A percentile compares a stretch with the other conserved stretches of the same genome.
phyloP scores from a whole-genome alignment of 495 filamentous ascomycete genomes.

The Aspergillus indologenus region DNA sequence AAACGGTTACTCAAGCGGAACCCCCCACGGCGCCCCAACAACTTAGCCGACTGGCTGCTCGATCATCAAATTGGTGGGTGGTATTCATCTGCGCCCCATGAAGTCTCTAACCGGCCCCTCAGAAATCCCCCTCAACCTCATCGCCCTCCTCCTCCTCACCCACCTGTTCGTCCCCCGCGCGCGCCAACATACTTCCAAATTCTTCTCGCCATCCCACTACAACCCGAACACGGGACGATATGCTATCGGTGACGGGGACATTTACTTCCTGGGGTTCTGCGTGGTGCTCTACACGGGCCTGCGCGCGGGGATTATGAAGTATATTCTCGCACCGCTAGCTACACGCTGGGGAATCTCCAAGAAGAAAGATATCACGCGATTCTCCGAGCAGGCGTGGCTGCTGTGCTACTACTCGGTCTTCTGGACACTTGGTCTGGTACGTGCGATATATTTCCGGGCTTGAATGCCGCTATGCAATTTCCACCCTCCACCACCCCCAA shows the following conservation, averaged over 20 bases:
- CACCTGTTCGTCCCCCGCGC: constrained; percentile 66
- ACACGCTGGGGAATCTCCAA: constrained; percentile 55
- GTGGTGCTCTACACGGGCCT: constrained; percentile 73
- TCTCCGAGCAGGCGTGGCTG: constrained; percentile 82
- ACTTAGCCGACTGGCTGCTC: not conserved
- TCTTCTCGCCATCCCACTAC: constrained; percentile 70
- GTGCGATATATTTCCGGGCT: not conserved
- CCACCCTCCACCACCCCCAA: too few relatives aligned
- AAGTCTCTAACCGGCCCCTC: too few relatives aligned
- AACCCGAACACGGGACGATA: constrained; percentile 58
- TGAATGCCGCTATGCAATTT: too few relatives aligned
- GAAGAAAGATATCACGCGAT: constrained; percentile 61
- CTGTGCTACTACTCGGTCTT: constrained; percentile 65
- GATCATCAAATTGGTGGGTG: not conserved
- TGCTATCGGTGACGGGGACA: constrained; percentile 63
- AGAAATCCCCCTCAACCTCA: constrained; percentile 7
- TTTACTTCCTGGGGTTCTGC: constrained; percentile 64
- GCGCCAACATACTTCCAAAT: constrained; percentile 62
- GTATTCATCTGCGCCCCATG: not conserved
- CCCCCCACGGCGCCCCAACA: not conserved
- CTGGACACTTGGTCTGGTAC: constrained; percentile 72
- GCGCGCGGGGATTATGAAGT: constrained; percentile 69
- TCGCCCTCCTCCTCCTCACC: constrained; percentile 18
- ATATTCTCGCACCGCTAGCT: constrained; percentile 69
- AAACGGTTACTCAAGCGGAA: not conserved